phyloP scores from a whole-genome alignment of 2,329 filamentous ascomycete genomes.

The Aphanocladium album region DNA sequence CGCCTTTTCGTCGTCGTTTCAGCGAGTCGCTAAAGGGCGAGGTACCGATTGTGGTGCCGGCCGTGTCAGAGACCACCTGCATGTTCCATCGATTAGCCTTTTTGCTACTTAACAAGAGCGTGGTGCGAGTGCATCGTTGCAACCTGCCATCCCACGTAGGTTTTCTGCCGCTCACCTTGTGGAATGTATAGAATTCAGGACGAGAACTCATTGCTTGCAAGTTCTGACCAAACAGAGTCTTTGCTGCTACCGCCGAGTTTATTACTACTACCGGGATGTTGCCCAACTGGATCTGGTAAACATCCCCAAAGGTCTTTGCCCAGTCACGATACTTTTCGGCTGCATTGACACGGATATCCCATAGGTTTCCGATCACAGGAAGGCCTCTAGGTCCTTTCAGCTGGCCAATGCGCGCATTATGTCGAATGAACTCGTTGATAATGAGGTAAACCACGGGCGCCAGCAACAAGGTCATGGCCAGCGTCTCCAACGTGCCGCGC shows the following conservation, averaged over 20 bases:
- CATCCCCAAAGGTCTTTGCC: slow-evolving; percentile 41
- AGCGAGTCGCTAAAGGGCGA: slow-evolving; percentile 61
- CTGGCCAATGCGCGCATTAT: slow-evolving; percentile 37
- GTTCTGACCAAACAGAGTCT: slow-evolving; percentile 46
- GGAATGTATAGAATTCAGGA: slow-evolving; percentile 55
- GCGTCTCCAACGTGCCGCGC: slow-evolving; percentile 15
- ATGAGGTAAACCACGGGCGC: slow-evolving; percentile 40
- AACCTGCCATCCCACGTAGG: too few relatives aligned
- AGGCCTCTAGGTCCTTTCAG: slow-evolving; percentile 45
- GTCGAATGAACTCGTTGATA: slow-evolving; percentile 44
- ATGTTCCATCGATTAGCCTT: not conserved
- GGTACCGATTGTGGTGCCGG: slow-evolving; percentile 63
- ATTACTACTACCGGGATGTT: slow-evolving; percentile 53
- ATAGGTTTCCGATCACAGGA: slow-evolving; percentile 51
- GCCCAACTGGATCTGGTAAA: slow-evolving; percentile 54
- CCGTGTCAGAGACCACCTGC: slow-evolving; percentile 58
- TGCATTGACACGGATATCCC: slow-evolving; percentile 49
- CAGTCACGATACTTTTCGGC: slow-evolving; percentile 53
- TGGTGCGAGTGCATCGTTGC: too few relatives aligned
- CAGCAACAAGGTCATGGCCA: slow-evolving; percentile 20
- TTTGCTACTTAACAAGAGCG: too few relatives aligned
- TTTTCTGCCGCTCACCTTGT: slow-evolving; percentile 37
- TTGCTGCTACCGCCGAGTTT: slow-evolving; percentile 48
- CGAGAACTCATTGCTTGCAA: slow-evolving; percentile 50
- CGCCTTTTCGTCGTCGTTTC: slow-evolving; percentile 60